Evolutionary conservation across 345 rosid genomes (phyloP).

Genomic region (Syzygium oleosum): DNA sequence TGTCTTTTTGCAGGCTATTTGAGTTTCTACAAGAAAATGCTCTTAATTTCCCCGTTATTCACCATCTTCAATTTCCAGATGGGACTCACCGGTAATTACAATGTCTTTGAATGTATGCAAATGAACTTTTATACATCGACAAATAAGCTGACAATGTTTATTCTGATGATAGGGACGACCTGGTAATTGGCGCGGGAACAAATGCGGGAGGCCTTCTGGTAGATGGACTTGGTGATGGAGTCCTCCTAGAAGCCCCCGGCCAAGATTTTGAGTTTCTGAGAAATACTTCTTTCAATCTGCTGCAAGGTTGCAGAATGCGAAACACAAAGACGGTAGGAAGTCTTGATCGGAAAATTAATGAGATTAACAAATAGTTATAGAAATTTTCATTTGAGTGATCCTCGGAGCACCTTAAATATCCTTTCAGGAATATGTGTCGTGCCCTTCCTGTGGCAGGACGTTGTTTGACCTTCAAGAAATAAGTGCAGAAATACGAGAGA

Average conservation of each 20-base stretch:
- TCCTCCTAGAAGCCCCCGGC: constrained; percentile 74
- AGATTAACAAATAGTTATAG: neutral
- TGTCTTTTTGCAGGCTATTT: constrained; percentile 48
- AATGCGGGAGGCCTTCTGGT: constrained; percentile 85
- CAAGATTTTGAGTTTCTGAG: constrained; percentile 90
- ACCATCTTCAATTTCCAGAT: constrained; percentile 74
- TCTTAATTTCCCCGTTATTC: constrained; percentile 80
- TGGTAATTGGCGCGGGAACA: constrained; percentile 85
- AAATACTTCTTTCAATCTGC: constrained; percentile 83
- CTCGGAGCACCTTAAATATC: neutral
- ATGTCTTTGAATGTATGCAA: neutral
- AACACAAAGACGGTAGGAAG: constrained; percentile 86
- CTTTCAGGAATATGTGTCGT: constrained; percentile 84
- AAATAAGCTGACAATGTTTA: constrained; percentile 2
- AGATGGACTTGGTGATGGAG: constrained; percentile 96
- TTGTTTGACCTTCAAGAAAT: constrained; percentile 95
- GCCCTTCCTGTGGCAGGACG: constrained; percentile 98
- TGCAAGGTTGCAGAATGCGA: constrained; percentile 99
- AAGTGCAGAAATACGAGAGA: constrained; percentile 86
- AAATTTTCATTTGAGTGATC: neutral
- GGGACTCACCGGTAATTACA: constrained; percentile 59
- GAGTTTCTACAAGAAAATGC: constrained; percentile 67
- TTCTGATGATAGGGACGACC: constrained; percentile 62
- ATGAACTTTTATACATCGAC: neutral
- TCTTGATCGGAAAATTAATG: neutral